Percentiles rank a stretch among this genome's conserved stretches.
Conservation (phyloP, 2,329 filamentous ascomycete genomes). For the Beauveria scarabaeidicola region DNA sequence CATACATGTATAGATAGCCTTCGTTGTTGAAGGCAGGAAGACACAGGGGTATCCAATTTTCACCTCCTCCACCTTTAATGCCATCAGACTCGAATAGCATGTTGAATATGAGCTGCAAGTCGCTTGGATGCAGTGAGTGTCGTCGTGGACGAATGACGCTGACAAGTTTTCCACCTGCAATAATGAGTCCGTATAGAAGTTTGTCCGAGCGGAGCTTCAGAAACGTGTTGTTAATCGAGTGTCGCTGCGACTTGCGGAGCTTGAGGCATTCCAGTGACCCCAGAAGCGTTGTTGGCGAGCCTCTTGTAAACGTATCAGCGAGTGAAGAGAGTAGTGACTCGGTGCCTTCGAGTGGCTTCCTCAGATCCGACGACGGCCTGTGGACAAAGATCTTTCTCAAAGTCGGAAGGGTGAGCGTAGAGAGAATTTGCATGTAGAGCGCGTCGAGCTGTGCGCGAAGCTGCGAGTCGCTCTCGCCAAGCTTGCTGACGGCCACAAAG, state of each 20-base stretch:
- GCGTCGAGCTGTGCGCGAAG: slow-evolving; percentile 82
- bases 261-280: slow-evolving; percentile 91
- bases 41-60: slow-evolving; percentile 96
- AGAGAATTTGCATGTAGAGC: slow-evolving; percentile 96
- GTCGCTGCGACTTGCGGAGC: slow-evolving; percentile 78
- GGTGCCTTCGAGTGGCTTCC: slow-evolving; percentile 82
- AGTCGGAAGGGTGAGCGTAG: slow-evolving; percentile 82
- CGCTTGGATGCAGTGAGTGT: slow-evolving; percentile 90
- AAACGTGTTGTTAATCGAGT: slow-evolving; percentile 78
- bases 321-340: slow-evolving; percentile 85
- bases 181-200: slow-evolving; percentile 85
- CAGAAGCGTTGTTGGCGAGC: slow-evolving; percentile 80
- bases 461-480: slow-evolving; percentile 88
- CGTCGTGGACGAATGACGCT: slow-evolving; percentile 91
- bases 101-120: slow-evolving; percentile 94
- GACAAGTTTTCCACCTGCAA: slow-evolving; percentile 85
- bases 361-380: slow-evolving; percentile 86
- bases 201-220: slow-evolving; percentile 69
- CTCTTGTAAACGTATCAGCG: slow-evolving; percentile 87
- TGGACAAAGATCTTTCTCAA: slow-evolving; percentile 81
- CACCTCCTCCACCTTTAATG: slow-evolving; percentile 80
- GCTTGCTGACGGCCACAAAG: slow-evolving; percentile 83
- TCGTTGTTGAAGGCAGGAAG: slow-evolving; percentile 95
- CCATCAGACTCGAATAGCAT: slow-evolving; percentile 97
- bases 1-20: slow-evolving; percentile 98